These are phyloP conservation scores for Adansonia grandidieri DNA, from an alignment of 441 rosid species.

Conservation along the genomic window DNA sequence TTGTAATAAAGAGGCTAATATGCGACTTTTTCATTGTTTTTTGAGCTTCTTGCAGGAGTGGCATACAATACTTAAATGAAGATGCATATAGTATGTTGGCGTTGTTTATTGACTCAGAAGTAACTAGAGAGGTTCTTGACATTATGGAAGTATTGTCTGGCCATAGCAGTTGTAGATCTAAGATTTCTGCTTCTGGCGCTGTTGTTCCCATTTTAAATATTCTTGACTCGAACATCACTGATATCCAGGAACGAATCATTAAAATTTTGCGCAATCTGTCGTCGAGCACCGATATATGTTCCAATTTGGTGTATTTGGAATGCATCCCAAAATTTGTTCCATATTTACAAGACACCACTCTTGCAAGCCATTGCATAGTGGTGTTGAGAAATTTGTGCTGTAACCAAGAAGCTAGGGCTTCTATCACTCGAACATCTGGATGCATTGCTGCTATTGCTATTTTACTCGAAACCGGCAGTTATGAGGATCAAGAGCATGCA, in stretches of 20 bases:
- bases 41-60: slow-evolving; percentile 48
- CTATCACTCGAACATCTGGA: slow-evolving; percentile 59
- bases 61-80: slow-evolving; percentile 44
- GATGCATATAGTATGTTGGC: slow-evolving; percentile 50
- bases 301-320: slow-evolving; percentile 48
- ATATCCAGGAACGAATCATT: slow-evolving; percentile 58
- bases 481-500: slow-evolving; percentile 74
- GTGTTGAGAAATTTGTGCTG: slow-evolving; percentile 62
- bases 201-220: slow-evolving; percentile 52
- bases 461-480: slow-evolving; percentile 55
- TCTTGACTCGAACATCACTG: slow-evolving; percentile 44
- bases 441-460: slow-evolving; percentile 63
- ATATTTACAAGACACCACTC: slow-evolving; percentile 47
- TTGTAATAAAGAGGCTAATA: not conserved
- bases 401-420: slow-evolving; percentile 58
- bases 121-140: slow-evolving; percentile 55
- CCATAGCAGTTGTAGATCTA: slow-evolving; percentile 40
- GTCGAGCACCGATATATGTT: slow-evolving; percentile 44
- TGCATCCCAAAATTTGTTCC: slow-evolving; percentile 60
- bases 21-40: slow-evolving; percentile 17
- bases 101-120: slow-evolving; percentile 59
- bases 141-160: slow-evolving; percentile 58
- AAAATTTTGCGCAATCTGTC: slow-evolving; percentile 65
- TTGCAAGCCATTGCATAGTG: slow-evolving; percentile 49
- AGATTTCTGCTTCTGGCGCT: slow-evolving; percentile 58